These are phyloP conservation scores for Fusarium nisikadoi DNA, from an alignment of 2,329 filamentous ascomycete genomes.

Conservation along the genomic window DNA sequence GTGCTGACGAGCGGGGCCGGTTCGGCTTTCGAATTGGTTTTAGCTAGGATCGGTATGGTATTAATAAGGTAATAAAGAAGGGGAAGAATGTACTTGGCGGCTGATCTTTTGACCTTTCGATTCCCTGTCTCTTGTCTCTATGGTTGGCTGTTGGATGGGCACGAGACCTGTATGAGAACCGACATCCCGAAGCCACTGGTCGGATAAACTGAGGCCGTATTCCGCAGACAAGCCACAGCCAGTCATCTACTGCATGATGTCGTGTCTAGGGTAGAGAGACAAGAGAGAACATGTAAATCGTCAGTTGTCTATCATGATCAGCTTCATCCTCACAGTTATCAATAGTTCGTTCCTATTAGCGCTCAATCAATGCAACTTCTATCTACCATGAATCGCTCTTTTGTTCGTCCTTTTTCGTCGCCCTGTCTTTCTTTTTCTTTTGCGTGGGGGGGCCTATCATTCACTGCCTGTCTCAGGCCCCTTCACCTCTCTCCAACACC, in stretches of 20 bases:
- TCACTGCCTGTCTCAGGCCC: constrained; percentile 24
- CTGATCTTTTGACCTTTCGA: constrained; percentile 13
- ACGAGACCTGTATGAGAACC: constrained; percentile 17
- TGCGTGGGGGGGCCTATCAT: constrained; percentile 2
- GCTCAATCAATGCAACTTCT: neutral
- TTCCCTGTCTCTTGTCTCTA: neutral
- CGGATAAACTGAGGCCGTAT: constrained; percentile 28
- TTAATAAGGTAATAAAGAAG: constrained; percentile 9
- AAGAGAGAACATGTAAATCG: neutral
- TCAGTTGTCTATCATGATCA: neutral
- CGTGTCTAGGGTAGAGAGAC: neutral
- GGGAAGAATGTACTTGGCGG: constrained; percentile 13
- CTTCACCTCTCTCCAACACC: neutral
- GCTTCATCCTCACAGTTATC: neutral
- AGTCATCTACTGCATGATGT: neutral
- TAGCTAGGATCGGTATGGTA: neutral
- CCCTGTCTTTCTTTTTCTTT: neutral
- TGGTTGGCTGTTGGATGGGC: constrained; percentile 23
- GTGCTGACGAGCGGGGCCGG: constrained; percentile 37
- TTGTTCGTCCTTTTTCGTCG: neutral
- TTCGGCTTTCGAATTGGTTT: constrained; percentile 39
- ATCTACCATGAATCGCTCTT: neutral
- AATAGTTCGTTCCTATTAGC: neutral
- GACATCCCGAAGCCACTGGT: constrained; percentile 7
- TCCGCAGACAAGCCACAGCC: neutral